Evolutionary conservation across 2,329 filamentous ascomycete species (phyloP), one percentile per base, ranked within the genome.

Genomic region (Lasiodiplodia sp.): DNA sequence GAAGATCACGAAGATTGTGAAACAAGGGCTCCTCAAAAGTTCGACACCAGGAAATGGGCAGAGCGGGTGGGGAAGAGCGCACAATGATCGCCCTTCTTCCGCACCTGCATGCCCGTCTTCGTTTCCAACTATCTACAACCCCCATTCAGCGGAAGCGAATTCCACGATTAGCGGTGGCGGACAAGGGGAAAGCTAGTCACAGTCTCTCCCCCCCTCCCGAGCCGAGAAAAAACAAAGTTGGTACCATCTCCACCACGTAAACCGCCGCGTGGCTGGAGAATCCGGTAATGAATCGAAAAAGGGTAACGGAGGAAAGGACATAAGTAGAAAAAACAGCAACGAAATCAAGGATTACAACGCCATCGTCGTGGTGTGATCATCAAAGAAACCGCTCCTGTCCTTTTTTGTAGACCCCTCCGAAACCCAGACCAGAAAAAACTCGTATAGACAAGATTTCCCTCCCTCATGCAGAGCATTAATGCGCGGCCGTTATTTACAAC

Each of bases 401-500:
- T 18, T 64, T 63, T 63, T 64, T 53, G 34, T 25, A n/a, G n/a
- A 62, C 7, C 28, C 44, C 40, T 31, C 18, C 31, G 47, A 38
- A 25, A 52, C 16, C 28, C 14, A 21, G n/a, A 21, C 23, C n/a
- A 21, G 25, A 62, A 37, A 31, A 60, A 49, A 52, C 60, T 49
- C 60, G 51, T 64, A 64, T 64, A 28, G n/a, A 64, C 60, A 64
- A 38, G 31, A 64, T 49, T 52, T 52, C 60, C 44, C n/a, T 38
- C 38, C 44, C 55, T 31, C 44, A 51, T 52, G 44, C 47, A 57
- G 60, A 64, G 60, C 60, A 64, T 52, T 52, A 64, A 23, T 51
- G 60, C 47, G 60, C 60, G 37, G 60, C 28, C 60, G 44, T 64
- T 64, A 64, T 64, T 18, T 64, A 64, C 60, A 64, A 64, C 60